Percentiles rank a stretch among this genome's conserved stretches.
These are phyloP conservation scores for Astrocystis sublimbata DNA, from an alignment of 495 filamentous ascomycete genomes.

Conservation along the genomic window DNA sequence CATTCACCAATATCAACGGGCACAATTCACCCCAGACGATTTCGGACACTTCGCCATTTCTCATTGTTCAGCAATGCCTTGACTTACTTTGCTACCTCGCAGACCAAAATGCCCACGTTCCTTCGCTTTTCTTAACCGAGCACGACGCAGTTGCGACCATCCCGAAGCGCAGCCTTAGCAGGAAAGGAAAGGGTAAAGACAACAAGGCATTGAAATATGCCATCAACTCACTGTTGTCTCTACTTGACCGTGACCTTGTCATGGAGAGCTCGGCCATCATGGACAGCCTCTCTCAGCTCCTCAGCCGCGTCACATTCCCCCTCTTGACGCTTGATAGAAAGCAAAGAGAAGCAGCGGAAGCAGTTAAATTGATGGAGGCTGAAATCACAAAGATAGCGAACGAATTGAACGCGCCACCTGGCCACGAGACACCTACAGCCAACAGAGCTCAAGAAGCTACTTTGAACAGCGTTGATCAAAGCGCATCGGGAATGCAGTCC, in stretches of 20 bases:
- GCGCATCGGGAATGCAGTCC: constrained; percentile 16
- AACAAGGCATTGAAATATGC: constrained; percentile 88
- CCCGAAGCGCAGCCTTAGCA: constrained; percentile 72
- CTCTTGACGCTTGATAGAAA: constrained; percentile 79
- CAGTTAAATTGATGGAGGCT: constrained; percentile 56
- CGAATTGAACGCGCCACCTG: constrained; percentile 12
- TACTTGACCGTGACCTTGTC: constrained; percentile 87
- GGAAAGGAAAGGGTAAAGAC: constrained; percentile 85
- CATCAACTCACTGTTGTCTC: constrained; percentile 81
- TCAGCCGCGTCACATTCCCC: constrained; percentile 86
- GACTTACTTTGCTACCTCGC: constrained; percentile 77
- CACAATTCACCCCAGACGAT: constrained; percentile 51
- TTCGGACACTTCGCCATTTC: constrained; percentile 83
- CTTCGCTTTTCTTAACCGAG: constrained; percentile 92
- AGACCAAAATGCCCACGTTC: constrained; percentile 75
- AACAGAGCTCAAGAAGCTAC: constrained; percentile 23
- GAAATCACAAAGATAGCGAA: constrained; percentile 36
- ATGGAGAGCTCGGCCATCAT: constrained; percentile 95
- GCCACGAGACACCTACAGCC: constrained; percentile 23
- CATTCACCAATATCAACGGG: constrained; percentile 56
- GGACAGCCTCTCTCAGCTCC: constrained; percentile 83
- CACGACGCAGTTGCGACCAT: constrained; percentile 73
- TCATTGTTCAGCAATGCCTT: constrained; percentile 95
- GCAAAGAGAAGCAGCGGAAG: constrained; percentile 68
- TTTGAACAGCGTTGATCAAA: constrained; percentile 23